Conservation (phyloP, 2,329 filamentous ascomycete species). For the Fusarium falciforme region DNA sequence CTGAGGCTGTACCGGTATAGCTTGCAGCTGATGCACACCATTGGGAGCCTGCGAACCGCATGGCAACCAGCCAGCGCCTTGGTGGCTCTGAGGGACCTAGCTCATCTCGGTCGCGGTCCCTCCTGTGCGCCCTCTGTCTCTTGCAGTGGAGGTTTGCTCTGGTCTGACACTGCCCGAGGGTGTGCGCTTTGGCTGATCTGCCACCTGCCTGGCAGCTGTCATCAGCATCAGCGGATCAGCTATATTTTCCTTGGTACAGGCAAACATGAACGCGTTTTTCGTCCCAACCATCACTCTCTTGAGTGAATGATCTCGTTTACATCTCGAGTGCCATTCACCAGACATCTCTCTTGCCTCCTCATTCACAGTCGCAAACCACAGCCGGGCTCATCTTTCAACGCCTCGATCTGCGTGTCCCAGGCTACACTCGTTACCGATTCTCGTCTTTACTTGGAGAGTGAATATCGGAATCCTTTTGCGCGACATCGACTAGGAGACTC, state of each 20-base stretch:
- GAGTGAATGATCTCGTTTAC: neutral
- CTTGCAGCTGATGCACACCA: slow-evolving; percentile 28
- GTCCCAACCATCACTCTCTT: neutral
- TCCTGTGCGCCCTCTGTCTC: slow-evolving; percentile 25
- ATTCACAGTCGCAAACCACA: neutral
- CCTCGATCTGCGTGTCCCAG: neutral
- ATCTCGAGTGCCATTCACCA: neutral
- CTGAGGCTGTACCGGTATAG: slow-evolving; percentile 28
- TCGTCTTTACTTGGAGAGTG: neutral
- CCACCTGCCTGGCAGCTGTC: slow-evolving; percentile 5
- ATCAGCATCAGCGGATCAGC: slow-evolving; percentile 1
- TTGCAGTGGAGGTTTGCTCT: neutral
- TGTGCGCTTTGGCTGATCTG: slow-evolving; percentile 1
- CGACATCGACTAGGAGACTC: neutral
- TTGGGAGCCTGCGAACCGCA: slow-evolving; percentile 14
- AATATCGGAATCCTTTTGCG: neutral
- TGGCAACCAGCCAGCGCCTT: slow-evolving; percentile 5
- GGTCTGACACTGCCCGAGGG: slow-evolving; percentile 21
- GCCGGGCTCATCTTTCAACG: neutral
- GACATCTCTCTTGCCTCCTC: neutral
- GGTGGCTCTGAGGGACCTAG: slow-evolving; percentile 14
- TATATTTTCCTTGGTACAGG: neutral
- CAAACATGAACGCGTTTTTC: neutral
- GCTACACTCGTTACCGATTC: neutral
- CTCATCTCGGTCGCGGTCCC: slow-evolving; percentile 5